These are phyloP conservation scores for Fusarium sp. DNA, from an alignment of 2,329 filamentous ascomycete genomes.

Conservation along the genomic window DNA sequence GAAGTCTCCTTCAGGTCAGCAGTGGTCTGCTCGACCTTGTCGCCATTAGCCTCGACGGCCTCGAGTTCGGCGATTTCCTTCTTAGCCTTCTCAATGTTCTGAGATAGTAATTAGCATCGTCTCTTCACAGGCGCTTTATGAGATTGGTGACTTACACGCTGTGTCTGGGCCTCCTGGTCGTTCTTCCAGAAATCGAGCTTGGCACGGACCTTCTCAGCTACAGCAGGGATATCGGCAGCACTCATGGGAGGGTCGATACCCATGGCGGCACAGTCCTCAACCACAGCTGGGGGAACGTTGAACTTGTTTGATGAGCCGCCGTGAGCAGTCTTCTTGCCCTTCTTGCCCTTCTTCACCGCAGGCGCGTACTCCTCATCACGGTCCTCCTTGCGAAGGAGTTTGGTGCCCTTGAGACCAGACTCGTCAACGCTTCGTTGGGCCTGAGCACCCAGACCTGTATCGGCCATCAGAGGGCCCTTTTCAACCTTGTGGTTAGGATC, in stretches of 20 bases:
- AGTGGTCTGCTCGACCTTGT: slow-evolving; percentile 65
- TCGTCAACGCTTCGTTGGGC: slow-evolving; percentile 86
- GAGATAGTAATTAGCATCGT: slow-evolving; percentile 45
- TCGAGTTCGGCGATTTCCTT: slow-evolving; percentile 94
- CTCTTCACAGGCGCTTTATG: neutral
- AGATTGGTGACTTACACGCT: slow-evolving; percentile 74
- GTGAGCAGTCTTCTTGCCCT: slow-evolving; percentile 73
- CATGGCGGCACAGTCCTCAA: slow-evolving; percentile 88
- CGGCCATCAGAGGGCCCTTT: slow-evolving; percentile 71
- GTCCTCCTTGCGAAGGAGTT: slow-evolving; percentile 85
- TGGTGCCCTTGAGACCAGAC: slow-evolving; percentile 84
- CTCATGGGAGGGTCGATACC: slow-evolving; percentile 89
- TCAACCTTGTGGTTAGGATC: slow-evolving; percentile 78
- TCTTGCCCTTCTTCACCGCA: slow-evolving; percentile 87
- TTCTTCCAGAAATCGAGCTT: slow-evolving; percentile 93
- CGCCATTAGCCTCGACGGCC: slow-evolving; percentile 61
- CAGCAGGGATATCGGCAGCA: slow-evolving; percentile 80
- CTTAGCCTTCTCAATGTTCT: slow-evolving; percentile 98
- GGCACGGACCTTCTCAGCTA: slow-evolving; percentile 88
- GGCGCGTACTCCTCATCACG: slow-evolving; percentile 87
- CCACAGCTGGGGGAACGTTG: slow-evolving; percentile 89
- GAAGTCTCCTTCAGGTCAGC: slow-evolving; percentile 63
- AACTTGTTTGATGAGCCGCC: slow-evolving; percentile 67
- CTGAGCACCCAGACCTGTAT: slow-evolving; percentile 80
- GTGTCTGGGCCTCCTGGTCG: slow-evolving; percentile 88